Conservation (phyloP, 257 asterid genomes). For the Nyctanthes arbortristis region DNA sequence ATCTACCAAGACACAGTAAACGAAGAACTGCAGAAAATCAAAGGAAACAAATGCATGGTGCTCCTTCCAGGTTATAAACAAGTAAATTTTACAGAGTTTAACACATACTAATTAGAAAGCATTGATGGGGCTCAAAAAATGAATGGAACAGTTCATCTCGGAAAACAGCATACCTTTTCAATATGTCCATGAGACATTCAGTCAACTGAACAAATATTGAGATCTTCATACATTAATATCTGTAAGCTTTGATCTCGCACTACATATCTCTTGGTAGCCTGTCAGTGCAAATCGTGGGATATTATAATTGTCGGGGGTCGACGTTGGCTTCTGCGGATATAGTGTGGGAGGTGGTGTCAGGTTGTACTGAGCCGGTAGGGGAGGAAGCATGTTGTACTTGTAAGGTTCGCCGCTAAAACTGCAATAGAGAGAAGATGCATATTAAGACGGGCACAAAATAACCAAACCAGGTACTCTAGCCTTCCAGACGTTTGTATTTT, state of each 20-base stretch:
- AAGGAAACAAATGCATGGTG: neutral
- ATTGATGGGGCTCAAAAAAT: neutral
- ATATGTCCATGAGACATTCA: neutral
- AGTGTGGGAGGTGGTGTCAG: constrained; percentile 97
- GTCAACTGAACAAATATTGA: neutral
- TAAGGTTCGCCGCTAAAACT: constrained; percentile 58
- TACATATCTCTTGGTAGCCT: constrained; percentile 45
- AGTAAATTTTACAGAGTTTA: neutral
- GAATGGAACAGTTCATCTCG: neutral
- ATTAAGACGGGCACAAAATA: too few relatives aligned
- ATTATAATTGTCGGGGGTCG: constrained; percentile 72
- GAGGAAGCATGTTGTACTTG: constrained; percentile 79
- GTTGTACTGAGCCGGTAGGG: constrained; percentile 89
- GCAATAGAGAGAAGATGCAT: constrained; percentile 23
- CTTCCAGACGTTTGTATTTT: neutral
- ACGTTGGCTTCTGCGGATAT: constrained; percentile 94
- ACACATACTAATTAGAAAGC: neutral
- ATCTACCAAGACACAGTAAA: neutral
- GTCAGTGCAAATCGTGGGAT: constrained; percentile 57
- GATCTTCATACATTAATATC: constrained; percentile 67
- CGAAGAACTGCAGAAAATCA: neutral
- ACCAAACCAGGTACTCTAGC: neutral
- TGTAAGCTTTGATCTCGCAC: constrained; percentile 67
- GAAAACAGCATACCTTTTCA: neutral
- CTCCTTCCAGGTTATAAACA: neutral